Evolutionary conservation across 75 land plant genomes (phyloP).

Genomic region (Selaginella moellendorffii): DNA sequence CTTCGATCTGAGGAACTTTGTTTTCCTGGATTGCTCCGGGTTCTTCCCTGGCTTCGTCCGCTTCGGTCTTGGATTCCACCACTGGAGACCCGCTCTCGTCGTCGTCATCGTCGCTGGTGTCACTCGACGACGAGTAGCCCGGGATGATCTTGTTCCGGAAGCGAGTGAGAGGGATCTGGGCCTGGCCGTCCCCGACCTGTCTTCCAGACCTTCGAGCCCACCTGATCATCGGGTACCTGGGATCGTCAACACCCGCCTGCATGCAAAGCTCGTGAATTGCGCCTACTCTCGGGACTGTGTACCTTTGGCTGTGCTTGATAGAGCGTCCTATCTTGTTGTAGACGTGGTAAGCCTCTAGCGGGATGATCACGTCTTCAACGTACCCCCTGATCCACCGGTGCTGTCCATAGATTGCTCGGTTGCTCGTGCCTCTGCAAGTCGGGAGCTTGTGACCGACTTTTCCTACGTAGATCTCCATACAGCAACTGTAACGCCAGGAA

Average conservation of each 20-base stretch:
- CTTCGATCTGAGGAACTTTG: too few species aligned
- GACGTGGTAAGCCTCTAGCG: constrained; percentile 70
- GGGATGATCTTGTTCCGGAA: not conserved
- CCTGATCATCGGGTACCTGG: constrained; percentile 70
- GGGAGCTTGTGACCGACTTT: constrained; percentile 58
- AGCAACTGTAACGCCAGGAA: not conserved
- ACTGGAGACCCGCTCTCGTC: too few species aligned
- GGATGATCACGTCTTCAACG: constrained; percentile 57
- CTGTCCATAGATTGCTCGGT: not conserved
- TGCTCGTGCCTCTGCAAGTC: not conserved
- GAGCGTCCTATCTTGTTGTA: constrained; percentile 61
- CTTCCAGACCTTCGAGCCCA: not conserved
- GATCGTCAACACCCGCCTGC: constrained; percentile 89
- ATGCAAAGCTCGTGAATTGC: constrained; percentile 86
- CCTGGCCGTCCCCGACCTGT: not conserved
- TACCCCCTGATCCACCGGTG: constrained; percentile 61
- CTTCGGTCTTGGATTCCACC: too few species aligned
- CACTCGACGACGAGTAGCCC: not conserved
- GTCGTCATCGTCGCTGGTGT: not conserved
- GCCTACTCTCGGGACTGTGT: constrained; percentile 54
- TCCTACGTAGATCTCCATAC: constrained; percentile 63
- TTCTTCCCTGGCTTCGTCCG: too few species aligned
- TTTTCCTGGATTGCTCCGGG: too few species aligned
- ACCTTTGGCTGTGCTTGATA: constrained; percentile 52
- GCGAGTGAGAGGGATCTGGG: not conserved